phyloP scores from a whole-genome alignment of 257 asterid species.

The Ocimum tenuiflorum region DNA sequence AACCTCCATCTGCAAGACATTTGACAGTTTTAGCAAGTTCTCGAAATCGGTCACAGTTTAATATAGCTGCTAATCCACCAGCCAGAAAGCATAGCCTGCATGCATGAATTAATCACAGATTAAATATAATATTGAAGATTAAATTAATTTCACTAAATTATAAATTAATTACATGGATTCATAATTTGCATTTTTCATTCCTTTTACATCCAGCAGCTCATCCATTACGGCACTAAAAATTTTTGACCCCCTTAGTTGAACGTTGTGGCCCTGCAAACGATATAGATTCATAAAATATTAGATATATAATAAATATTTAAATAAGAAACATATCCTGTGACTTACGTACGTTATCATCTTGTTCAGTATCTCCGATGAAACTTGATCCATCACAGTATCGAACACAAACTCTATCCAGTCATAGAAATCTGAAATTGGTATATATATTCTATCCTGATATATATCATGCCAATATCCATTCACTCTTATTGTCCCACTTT shows the following conservation, averaged over 20 bases:
- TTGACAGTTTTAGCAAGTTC: constrained; percentile 21
- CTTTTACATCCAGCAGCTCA: constrained; percentile 20
- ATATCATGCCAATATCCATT: no score
- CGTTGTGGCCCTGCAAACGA: background rate
- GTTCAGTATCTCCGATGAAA: constrained; percentile 23
- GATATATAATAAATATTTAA: no score
- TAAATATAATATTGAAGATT: no score
- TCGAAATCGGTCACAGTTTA: constrained; percentile 33
- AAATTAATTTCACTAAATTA: no score
- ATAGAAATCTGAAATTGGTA: constrained; percentile 19
- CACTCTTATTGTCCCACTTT: no score
- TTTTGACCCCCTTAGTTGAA: constrained; percentile 30
- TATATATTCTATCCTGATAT: background rate
- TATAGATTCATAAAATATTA: no score
- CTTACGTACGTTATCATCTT: background rate
- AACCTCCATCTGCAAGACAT: constrained; percentile 36
- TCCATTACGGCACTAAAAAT: constrained; percentile 22
- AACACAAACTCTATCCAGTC: constrained; percentile 32
- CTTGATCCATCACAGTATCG: constrained; percentile 33
- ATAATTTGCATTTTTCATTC: constrained; percentile 24
- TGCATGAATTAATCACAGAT: no score
- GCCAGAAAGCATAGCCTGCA: constrained; percentile 34
- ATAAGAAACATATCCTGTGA: no score
- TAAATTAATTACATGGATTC: no score
- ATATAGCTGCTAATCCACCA: constrained; percentile 37